Evolutionary conservation across 305 asterid species (phyloP).

Genomic region (Striga hermonthica): DNA sequence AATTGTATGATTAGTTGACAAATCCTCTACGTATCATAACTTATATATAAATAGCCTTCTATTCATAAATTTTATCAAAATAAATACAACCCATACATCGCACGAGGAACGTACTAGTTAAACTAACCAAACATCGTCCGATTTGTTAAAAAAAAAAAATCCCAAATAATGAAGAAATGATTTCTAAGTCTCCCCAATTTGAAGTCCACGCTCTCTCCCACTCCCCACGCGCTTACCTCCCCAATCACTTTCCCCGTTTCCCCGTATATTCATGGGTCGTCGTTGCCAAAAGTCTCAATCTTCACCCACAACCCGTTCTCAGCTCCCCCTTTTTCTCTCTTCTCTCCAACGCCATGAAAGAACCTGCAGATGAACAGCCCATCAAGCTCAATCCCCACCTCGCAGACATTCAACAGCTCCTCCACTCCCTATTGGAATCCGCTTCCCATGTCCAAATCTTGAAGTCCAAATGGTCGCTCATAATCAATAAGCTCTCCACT

Average conservation of each 20-base stretch:
- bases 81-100: too few relatives aligned
- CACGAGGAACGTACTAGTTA: too few relatives aligned
- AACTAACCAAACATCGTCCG: too few relatives aligned
- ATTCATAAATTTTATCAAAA: too few relatives aligned
- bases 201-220: conserved; percentile 32
- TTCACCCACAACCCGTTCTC: background rate
- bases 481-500: conserved; percentile 49
- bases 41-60: too few relatives aligned
- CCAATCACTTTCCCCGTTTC: conserved; percentile 18
- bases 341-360: conserved; percentile 54
- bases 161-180: conserved; percentile 22
- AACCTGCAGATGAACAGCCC: conserved; percentile 30
- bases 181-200: background rate
- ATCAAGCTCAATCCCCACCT: conserved; percentile 4
- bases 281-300: conserved; percentile 22
- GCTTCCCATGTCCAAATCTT: conserved; percentile 48
- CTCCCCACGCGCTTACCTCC: conserved; percentile 24
- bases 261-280: conserved; percentile 30
- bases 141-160: too few relatives aligned
- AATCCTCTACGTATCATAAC: too few relatives aligned
- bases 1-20: too few relatives aligned
- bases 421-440: conserved; percentile 46
- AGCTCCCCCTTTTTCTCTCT: background rate
- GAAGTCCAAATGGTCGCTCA: conserved; percentile 69
- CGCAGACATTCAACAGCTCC: conserved; percentile 32